Base-by-base conservation (phyloP, 768 basidiomycete species). In the Amanita pallidorosea region DNA sequence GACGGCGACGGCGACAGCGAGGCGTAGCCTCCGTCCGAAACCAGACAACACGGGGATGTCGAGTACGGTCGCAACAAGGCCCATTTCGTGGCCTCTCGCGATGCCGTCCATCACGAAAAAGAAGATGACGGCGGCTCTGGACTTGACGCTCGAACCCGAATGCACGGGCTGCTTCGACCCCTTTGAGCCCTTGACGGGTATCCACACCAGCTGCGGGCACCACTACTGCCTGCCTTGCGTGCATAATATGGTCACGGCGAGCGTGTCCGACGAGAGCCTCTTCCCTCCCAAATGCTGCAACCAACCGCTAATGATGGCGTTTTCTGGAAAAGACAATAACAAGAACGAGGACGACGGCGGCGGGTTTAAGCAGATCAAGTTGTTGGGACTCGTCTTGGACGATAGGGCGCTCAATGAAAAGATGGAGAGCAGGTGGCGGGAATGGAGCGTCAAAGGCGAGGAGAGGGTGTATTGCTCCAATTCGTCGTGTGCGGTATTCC, bases 231-330 rank as follows among this genome's bases (percentile, higher is more conserved):
- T 54, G 15, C 59, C 49, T 13, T 81, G 79, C 51, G 41, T 77
- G 29, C 47, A 55, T 0, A 61, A 63, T 29, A 70, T 81, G 29
- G 72, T 74, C n/a, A 57, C 67, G 40, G 52, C 68, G 0, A 69
- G 72, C 20, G 66, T 68, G 11, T 63, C 60, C 2, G 79, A 81
- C 55, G 79, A 80, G 53, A 63, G 71, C 0, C 67, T 80, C 3
- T 71, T 70, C 51, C 79, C 80, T 0, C 65, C 77, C 6, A 69
- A 72, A 25, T 81, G 78, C 56, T 81, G 77, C 58, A 51, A 45
- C 33, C 29, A 51, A 25, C 43, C 50, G 5, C 22, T 51, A 17
- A 45, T 35, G 41, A 29, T 7, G 12, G 5, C 18, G 23, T 18
- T 42, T 13, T 9, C 29, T 5, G 18, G 33, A 1, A 33, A 33